phyloP scores from a whole-genome alignment of 768 basidiomycete species.

The Tylopilus sp. region DNA sequence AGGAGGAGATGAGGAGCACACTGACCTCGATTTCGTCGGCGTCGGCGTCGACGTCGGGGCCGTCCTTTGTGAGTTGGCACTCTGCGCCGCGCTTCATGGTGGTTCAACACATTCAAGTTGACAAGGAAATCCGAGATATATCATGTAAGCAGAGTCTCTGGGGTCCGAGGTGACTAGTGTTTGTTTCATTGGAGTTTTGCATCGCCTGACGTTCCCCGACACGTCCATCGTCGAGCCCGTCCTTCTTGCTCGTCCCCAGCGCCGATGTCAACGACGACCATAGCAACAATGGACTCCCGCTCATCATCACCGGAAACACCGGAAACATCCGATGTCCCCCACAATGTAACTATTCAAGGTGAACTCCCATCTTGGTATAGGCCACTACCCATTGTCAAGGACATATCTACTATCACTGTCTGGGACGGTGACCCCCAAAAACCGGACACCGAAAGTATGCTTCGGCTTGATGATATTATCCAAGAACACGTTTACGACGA shows the following conservation, averaged over 20 bases:
- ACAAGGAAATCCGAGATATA: conserved; percentile 7
- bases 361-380: conserved; percentile 58
- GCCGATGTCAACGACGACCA: conserved; percentile 58
- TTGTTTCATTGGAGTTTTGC: not conserved
- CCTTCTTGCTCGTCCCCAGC: conserved; percentile 8
- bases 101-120: not conserved
- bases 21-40: conserved; percentile 33
- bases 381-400: conserved; percentile 42
- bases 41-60: conserved; percentile 36
- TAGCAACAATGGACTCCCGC: conserved; percentile 52
- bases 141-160: conserved; percentile 18
- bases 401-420: conserved; percentile 34
- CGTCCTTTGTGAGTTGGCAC: conserved; percentile 61
- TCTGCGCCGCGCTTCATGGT: conserved; percentile 77
- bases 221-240: conserved; percentile 6
- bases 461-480: conserved; percentile 69
- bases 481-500: conserved; percentile 75
- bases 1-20: not conserved
- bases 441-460: conserved; percentile 52
- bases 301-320: conserved; percentile 73
- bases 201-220: not conserved
- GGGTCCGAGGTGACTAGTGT: conserved; percentile 18
- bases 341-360: conserved; percentile 48
- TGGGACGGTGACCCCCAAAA: conserved; percentile 49
- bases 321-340: conserved; percentile 54